These are phyloP conservation scores for Solanum medicagineum DNA, from an alignment of 257 asterid genomes.

Conservation along the genomic window DNA sequence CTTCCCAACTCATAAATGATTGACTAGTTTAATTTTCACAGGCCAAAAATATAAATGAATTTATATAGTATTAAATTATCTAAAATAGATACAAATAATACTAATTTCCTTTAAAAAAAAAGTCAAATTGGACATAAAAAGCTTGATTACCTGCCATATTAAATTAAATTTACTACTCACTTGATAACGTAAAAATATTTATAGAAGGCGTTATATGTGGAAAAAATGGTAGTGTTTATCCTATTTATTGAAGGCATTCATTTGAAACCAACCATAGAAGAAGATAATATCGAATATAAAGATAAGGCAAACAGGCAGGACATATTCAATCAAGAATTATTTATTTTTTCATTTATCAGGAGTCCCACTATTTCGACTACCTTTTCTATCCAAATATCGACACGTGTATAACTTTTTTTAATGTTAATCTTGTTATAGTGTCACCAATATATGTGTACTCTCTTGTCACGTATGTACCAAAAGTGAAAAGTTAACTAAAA, in stretches of 20 bases:
- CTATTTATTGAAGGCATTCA: slow-evolving; percentile 17
- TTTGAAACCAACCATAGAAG: slow-evolving; percentile 25
- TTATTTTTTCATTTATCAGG: slow-evolving; percentile 5
- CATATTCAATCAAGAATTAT: background rate
- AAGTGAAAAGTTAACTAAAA: background rate
- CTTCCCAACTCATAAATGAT: background rate
- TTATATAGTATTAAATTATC: background rate
- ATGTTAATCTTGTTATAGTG: background rate
- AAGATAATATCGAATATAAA: slow-evolving; percentile 44
- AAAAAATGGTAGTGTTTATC: slow-evolving; percentile 26
- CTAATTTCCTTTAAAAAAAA: background rate
- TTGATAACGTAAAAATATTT: background rate
- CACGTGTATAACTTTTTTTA: background rate
- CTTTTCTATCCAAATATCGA: background rate
- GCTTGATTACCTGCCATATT: background rate
- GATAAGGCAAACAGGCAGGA: slow-evolving; percentile 36
- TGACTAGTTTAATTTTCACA: background rate
- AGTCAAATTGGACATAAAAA: background rate
- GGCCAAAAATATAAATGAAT: background rate
- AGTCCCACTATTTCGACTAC: background rate
- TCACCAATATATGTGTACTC: slow-evolving; percentile 1
- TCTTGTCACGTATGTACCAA: background rate
- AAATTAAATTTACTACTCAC: background rate
- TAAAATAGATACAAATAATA: background rate
- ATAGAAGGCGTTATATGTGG: background rate